A percentile compares a stretch with the other conserved stretches of the same genome.
phyloP scores from a whole-genome alignment of 1,284 basidiomycete genomes.

The Trametes hirsuta region DNA sequence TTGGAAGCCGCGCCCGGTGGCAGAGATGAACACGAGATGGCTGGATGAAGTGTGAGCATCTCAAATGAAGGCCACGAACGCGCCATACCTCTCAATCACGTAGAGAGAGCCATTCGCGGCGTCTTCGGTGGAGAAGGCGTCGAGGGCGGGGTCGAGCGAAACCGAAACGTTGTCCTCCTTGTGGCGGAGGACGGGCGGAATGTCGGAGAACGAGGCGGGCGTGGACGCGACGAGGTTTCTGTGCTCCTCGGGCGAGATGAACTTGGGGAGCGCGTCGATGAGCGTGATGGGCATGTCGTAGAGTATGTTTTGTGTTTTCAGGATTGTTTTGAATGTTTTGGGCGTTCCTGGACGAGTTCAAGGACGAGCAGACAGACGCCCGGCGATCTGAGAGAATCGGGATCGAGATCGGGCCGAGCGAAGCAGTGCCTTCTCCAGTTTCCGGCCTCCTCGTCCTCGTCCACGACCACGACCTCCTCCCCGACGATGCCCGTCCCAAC shows the following conservation, averaged over 20 bases:
- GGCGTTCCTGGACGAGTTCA: background rate
- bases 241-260: conserved; percentile 74
- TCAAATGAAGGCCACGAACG: conserved; percentile 14
- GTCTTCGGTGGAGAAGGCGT: conserved; percentile 55
- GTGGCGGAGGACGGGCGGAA: conserved; percentile 79
- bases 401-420: background rate
- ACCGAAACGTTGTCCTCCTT: conserved; percentile 71
- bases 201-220: conserved; percentile 78
- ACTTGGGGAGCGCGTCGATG: conserved; percentile 56
- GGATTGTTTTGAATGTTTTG: background rate
- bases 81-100: conserved; percentile 77
- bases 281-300: conserved; percentile 34
- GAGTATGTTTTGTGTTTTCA: background rate
- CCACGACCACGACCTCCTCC: background rate
- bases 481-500: conserved; percentile 21
- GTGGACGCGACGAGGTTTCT: conserved; percentile 68
- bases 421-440: background rate
- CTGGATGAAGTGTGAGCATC: conserved; percentile 40
- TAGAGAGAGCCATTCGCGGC: conserved; percentile 67
- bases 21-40: conserved; percentile 76
- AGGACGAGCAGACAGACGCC: background rate
- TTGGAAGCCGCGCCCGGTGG: conserved; percentile 71
- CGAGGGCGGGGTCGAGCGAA: conserved; percentile 66
- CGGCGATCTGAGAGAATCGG: background rate
- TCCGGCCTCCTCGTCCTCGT: background rate